A percentile compares a stretch with the other conserved stretches of the same genome.
Evolutionary conservation across 495 filamentous ascomycete species (phyloP).

Genomic region (Xanthoparmelia taractica): DNA sequence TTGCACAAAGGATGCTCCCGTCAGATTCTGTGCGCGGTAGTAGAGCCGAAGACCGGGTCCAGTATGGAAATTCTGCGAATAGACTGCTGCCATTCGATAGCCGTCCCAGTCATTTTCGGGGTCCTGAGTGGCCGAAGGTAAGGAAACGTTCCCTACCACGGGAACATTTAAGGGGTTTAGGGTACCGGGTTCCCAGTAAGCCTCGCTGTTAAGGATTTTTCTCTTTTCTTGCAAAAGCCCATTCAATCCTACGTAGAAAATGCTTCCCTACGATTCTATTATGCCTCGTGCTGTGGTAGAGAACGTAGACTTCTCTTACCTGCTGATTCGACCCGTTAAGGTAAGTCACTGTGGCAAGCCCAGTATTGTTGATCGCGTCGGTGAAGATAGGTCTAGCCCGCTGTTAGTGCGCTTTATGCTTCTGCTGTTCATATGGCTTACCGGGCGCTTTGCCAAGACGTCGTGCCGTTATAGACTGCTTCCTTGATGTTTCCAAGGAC

Average conservation of each 20-base stretch:
- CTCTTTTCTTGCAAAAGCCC: conserved; percentile 25
- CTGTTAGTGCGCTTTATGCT: conserved; percentile 3
- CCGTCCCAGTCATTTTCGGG: conserved; percentile 22
- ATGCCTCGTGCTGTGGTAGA: not conserved
- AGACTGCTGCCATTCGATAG: conserved; percentile 24
- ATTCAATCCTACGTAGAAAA: conserved; percentile 26
- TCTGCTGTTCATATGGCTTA: not conserved
- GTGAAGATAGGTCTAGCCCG: conserved; percentile 24
- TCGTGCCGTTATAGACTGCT: conserved; percentile 11
- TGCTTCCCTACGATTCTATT: conserved; percentile 14
- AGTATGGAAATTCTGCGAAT: conserved; percentile 19
- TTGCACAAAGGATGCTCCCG: conserved; percentile 22
- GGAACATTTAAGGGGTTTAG: conserved; percentile 16
- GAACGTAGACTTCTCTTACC: conserved; percentile 7
- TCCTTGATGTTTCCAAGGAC: conserved; percentile 25
- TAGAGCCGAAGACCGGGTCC: conserved; percentile 24
- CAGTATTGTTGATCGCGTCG: conserved; percentile 28
- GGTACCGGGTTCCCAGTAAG: conserved; percentile 23
- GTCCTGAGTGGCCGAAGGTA: conserved; percentile 14
- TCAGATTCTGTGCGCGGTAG: conserved; percentile 20
- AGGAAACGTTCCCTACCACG: conserved; percentile 15
- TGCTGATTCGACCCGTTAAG: conserved; percentile 20
- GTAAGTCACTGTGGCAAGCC: conserved; percentile 24
- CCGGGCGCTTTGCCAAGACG: conserved; percentile 22
- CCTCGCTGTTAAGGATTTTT: conserved; percentile 15